phyloP scores from a whole-genome alignment of 2,329 filamentous ascomycete species.

The Plectosphaerella plurivora region DNA sequence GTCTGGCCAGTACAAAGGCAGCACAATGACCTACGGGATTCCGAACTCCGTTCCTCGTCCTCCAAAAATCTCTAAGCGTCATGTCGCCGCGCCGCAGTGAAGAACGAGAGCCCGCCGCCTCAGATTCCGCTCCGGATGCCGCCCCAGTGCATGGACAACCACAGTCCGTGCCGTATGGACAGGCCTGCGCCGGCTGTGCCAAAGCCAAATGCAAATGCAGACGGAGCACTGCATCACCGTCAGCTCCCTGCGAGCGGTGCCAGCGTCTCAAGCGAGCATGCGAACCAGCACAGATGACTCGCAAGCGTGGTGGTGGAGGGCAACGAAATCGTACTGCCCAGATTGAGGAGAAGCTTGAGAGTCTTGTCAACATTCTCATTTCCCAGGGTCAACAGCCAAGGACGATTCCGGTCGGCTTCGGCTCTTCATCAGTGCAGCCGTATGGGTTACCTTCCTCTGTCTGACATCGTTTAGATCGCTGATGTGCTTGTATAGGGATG shows the following conservation, averaged over 20 bases:
- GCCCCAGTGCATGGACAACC: not conserved
- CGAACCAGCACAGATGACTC: not conserved
- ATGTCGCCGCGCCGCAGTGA: not conserved
- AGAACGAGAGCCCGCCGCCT: not conserved
- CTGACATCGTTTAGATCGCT: too few species aligned
- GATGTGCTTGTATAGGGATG: too few species aligned
- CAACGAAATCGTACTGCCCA: not conserved
- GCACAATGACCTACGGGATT: not conserved
- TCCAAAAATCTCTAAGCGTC: not conserved
- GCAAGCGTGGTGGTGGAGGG: not conserved
- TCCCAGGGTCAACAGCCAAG: not conserved
- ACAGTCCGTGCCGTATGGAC: not conserved
- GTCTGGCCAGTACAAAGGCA: too few species aligned
- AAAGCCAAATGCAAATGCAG: conserved; percentile 1
- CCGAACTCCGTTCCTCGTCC: not conserved
- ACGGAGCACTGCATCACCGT: not conserved
- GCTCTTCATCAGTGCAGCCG: too few species aligned
- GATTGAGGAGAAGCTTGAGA: not conserved
- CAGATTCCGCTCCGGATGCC: not conserved
- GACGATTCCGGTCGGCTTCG: not conserved
- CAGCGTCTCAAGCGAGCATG: not conserved
- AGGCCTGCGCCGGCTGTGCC: conserved; percentile 1
- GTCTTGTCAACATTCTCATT: not conserved
- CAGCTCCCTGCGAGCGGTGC: not conserved
- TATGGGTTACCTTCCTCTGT: too few species aligned